These are phyloP conservation scores for Pterocarpus santalinus DNA, from an alignment of 306 rosid genomes.

Conservation along the genomic window DNA sequence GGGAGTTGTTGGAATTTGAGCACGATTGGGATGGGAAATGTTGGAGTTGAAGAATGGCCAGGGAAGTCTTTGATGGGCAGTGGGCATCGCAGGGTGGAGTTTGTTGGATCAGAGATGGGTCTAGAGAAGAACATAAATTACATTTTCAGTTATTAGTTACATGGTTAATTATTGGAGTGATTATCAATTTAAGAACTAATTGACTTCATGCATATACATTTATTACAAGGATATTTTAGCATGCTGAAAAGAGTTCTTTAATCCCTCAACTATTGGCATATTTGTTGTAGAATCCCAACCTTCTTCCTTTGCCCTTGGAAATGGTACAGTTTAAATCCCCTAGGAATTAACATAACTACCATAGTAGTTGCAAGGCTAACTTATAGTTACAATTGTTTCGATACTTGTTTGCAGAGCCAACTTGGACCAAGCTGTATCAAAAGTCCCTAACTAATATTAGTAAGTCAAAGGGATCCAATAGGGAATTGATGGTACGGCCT, in stretches of 20 bases:
- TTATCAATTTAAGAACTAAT: neutral
- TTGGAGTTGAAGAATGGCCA: neutral
- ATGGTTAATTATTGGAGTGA: neutral
- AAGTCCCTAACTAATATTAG: conserved; percentile 35
- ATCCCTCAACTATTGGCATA: neutral
- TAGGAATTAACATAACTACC: neutral
- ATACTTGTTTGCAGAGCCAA: conserved; percentile 59
- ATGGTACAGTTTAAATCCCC: conserved; percentile 1
- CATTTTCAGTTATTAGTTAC: neutral
- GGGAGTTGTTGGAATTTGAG: too few species aligned
- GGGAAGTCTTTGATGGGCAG: neutral
- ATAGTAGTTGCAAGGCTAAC: neutral
- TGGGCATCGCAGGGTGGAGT: neutral
- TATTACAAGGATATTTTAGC: neutral
- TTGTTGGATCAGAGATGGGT: neutral
- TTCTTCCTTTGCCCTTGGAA: neutral
- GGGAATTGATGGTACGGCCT: conserved; percentile 80
- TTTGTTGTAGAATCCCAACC: neutral
- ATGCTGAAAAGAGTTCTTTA: conserved; percentile 7
- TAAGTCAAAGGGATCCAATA: conserved; percentile 35
- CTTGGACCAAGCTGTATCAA: conserved; percentile 64
- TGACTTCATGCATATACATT: neutral
- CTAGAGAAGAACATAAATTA: neutral
- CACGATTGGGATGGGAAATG: neutral
- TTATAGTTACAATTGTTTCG: conserved; percentile 17